A percentile compares a stretch with the other conserved stretches of the same genome.
phyloP scores from a whole-genome alignment of 2,329 filamentous ascomycete species.

The Arthroderma sp. region DNA sequence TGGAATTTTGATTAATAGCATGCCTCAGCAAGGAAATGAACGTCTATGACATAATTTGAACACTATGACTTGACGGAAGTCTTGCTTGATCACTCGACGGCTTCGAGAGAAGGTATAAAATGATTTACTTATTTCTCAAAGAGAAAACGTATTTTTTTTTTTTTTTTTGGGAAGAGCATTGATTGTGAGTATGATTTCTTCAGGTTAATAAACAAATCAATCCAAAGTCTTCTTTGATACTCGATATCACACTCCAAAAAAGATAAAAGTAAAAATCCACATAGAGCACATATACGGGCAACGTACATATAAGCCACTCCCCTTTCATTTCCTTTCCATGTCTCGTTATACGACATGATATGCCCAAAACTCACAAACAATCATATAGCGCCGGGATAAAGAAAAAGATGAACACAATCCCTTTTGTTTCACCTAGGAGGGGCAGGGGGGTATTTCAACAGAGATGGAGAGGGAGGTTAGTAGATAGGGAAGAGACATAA shows the following conservation, averaged over 20 bases:
- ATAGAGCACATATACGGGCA: not conserved
- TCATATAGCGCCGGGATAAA: not conserved
- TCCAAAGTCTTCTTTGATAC: not conserved
- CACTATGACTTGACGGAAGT: not conserved
- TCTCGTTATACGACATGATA: not conserved
- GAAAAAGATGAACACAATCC: not conserved
- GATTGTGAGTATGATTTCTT: not conserved
- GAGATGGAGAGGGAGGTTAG: not conserved
- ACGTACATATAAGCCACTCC: not conserved
- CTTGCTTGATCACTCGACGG: too few relatives aligned
- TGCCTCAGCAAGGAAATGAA: not conserved
- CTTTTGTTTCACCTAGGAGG: not conserved
- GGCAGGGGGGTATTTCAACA: not conserved
- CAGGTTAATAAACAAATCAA: not conserved
- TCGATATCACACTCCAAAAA: not conserved
- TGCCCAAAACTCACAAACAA: not conserved
- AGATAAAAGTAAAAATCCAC: not conserved
- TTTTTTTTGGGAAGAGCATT: too few relatives aligned
- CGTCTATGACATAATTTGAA: not conserved
- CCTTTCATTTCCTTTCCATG: not conserved
- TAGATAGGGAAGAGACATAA: not conserved
- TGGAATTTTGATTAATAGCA: not conserved
- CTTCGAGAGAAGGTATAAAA: not conserved
- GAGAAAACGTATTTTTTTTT: too few relatives aligned
- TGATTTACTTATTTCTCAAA: too few relatives aligned